A percentile compares a stretch with the other conserved stretches of the same genome.
phyloP scores from a whole-genome alignment of 1,284 basidiomycete genomes.

The Sporisorium scitamineum region DNA sequence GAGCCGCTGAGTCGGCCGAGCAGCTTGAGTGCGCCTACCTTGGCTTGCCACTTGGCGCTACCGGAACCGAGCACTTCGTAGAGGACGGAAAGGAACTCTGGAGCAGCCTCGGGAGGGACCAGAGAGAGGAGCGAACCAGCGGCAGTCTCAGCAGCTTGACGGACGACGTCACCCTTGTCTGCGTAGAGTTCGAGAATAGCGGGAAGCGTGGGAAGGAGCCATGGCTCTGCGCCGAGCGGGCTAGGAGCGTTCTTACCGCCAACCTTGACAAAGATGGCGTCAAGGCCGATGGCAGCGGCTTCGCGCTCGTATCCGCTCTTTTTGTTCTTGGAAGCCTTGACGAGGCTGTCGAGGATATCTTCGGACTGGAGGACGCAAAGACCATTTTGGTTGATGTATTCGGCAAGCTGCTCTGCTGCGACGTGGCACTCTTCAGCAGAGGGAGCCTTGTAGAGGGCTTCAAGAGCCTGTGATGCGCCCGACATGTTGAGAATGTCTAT shows the following conservation, averaged over 20 bases:
- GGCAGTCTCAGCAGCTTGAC: conserved; percentile 83
- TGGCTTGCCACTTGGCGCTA: conserved; percentile 90
- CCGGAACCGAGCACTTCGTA: conserved; percentile 79
- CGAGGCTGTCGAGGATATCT: conserved; percentile 68
- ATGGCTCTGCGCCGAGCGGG: conserved; percentile 78
- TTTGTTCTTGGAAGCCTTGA: conserved; percentile 79
- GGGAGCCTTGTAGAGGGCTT: conserved; percentile 59
- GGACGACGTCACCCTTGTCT: conserved; percentile 95
- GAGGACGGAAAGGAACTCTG: conserved; percentile 78
- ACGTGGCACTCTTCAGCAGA: conserved; percentile 58
- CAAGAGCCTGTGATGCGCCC: conserved; percentile 40
- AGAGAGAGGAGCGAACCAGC: conserved; percentile 86
- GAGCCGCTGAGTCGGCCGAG: conserved; percentile 76
- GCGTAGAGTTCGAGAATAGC: conserved; percentile 86
- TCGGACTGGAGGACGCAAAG: conserved; percentile 68
- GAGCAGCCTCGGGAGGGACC: conserved; percentile 81
- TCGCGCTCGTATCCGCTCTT: conserved; percentile 93
- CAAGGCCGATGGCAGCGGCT: conserved; percentile 81
- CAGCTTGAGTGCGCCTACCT: conserved; percentile 88
- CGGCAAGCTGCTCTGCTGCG: conserved; percentile 69
- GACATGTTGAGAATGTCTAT: conserved; percentile 27
- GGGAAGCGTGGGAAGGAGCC: conserved; percentile 83
- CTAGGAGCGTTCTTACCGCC: conserved; percentile 74
- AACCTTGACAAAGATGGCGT: conserved; percentile 68
- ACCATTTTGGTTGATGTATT: conserved; percentile 68